Conservation (phyloP, 2,329 filamentous ascomycete species). For the Fusarium sp. region DNA sequence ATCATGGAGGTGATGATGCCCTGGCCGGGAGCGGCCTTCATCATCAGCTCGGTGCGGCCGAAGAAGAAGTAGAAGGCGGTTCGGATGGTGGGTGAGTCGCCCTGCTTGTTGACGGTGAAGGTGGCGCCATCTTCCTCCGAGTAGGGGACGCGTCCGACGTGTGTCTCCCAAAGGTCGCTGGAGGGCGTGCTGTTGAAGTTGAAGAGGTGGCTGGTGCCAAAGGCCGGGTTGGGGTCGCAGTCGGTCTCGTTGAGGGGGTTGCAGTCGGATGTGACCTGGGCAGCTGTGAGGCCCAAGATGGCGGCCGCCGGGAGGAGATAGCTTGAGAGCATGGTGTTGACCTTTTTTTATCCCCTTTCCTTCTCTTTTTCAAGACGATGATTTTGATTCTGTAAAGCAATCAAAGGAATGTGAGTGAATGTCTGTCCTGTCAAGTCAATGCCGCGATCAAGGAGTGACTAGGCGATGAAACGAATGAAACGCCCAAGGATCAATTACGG, state of each 20-base stretch:
- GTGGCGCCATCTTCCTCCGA: conserved; percentile 70
- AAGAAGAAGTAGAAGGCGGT: conserved; percentile 89
- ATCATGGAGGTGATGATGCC: conserved; percentile 88
- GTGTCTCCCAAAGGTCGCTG: conserved; percentile 73
- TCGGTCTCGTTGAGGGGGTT: conserved; percentile 75
- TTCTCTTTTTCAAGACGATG: neutral
- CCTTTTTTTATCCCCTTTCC: neutral
- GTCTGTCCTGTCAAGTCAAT: conserved; percentile 11
- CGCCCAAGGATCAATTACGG: conserved; percentile 26
- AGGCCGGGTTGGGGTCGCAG: conserved; percentile 77
- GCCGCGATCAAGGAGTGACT: conserved; percentile 37
- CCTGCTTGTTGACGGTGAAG: conserved; percentile 76
- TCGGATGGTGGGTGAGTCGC: conserved; percentile 81
- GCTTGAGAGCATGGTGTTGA: conserved; percentile 46
- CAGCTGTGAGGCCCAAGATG: conserved; percentile 62
- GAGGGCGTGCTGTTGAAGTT: conserved; percentile 72
- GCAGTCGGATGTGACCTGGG: conserved; percentile 82
- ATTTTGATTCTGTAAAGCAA: conserved; percentile 9
- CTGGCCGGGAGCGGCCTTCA: conserved; percentile 78
- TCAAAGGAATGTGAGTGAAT: conserved; percentile 18
- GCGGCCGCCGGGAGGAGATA: conserved; percentile 50
- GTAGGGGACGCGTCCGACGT: conserved; percentile 73
- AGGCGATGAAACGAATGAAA: conserved; percentile 32
- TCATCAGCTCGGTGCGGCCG: conserved; percentile 79
- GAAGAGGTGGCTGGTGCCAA: conserved; percentile 72